phyloP scores from a whole-genome alignment of 2,329 filamentous ascomycete species.

The Akanthomyces muscarius region DNA sequence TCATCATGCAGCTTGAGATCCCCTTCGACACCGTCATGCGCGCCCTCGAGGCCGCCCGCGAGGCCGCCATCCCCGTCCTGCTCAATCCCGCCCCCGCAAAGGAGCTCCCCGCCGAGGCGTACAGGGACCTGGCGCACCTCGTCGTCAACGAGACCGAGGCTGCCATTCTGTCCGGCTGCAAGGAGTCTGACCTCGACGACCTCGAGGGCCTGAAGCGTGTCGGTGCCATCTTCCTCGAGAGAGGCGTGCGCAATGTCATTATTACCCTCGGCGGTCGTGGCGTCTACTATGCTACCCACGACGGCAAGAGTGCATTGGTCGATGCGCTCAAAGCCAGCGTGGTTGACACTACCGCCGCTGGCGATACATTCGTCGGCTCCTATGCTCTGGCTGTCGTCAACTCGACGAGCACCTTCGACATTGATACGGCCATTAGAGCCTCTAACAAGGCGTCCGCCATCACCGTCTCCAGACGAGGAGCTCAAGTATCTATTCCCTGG shows the following conservation, averaged over 20 bases:
- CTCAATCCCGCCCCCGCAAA: constrained; percentile 83
- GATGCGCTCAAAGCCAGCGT: constrained; percentile 67
- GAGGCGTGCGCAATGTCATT: constrained; percentile 72
- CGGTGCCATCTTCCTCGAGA: constrained; percentile 57
- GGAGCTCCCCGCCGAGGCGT: constrained; percentile 61
- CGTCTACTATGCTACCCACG: constrained; percentile 59
- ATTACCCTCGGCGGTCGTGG: constrained; percentile 81
- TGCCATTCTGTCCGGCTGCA: constrained; percentile 60
- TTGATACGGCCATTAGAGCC: constrained; percentile 54
- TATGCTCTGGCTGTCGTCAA: constrained; percentile 72
- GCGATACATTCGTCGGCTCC: constrained; percentile 88
- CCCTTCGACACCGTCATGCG: constrained; percentile 62
- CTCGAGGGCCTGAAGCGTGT: constrained; percentile 44
- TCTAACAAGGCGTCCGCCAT: constrained; percentile 45
- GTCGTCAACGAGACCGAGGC: constrained; percentile 92
- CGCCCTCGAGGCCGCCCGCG: constrained; percentile 50
- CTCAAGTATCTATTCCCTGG: constrained; percentile 43
- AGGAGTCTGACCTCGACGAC: constrained; percentile 46
- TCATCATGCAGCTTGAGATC: constrained; percentile 77
- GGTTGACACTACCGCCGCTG: constrained; percentile 89
- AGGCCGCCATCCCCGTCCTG: constrained; percentile 57
- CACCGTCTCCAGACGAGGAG: constrained; percentile 40
- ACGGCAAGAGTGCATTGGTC: constrained; percentile 45
- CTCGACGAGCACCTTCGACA: constrained; percentile 41
- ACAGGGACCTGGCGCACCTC: constrained; percentile 67